Evolutionary conservation across 768 basidiomycete genomes (phyloP), one percentile per base, ranked within the genome.

Genomic region (Boletales sp.): DNA sequence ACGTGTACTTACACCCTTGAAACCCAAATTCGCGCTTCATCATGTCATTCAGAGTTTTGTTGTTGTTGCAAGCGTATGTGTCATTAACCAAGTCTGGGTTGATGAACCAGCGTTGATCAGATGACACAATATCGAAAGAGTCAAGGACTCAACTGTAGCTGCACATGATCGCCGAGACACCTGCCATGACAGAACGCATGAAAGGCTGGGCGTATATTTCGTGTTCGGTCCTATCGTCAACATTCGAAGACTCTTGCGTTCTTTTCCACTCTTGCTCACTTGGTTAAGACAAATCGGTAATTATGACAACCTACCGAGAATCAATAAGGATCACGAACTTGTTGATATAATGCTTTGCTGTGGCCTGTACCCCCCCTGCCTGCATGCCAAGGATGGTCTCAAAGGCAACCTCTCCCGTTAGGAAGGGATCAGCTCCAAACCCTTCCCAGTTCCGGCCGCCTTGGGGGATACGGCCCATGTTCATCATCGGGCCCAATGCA

Each of bases 371-470:
- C 34, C 93, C 93, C 15, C 70, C 77, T 19, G 71, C 59, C 62
- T 97, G 93, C 71, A 94, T 68, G 7, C 93, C 93, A 15, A 88
- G 70, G 45, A 94, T 80, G 1, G 91, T 94, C 66, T 92, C 87
- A 42, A 76, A 83, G 2, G 83, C 77, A 7, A 73, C 74, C 61
- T 90, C 90, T 12, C 94, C 91, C 15, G 80, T 60, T 13, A 95
- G 72, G 71, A 82, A 95, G 0, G 94, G 94, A 65, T 97, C 94
- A 10, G 80, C 90, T 27, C 93, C 92, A 50, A 93, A 94, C 15
- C 90, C 91, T 74, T 95, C 94, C 90, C 91, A 95, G 67, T 94
- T 92, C 24, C 94, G 75, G 14, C 94, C 94, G 7, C 87, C 90
- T 54, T 80, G 74, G 2, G 87, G 83, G n/a, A 85, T 69, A 15